A percentile compares a stretch with the other conserved stretches of the same genome.
Conservation (phyloP, 352 stramenopile genomes). For the Blastocystis sp. region DNA sequence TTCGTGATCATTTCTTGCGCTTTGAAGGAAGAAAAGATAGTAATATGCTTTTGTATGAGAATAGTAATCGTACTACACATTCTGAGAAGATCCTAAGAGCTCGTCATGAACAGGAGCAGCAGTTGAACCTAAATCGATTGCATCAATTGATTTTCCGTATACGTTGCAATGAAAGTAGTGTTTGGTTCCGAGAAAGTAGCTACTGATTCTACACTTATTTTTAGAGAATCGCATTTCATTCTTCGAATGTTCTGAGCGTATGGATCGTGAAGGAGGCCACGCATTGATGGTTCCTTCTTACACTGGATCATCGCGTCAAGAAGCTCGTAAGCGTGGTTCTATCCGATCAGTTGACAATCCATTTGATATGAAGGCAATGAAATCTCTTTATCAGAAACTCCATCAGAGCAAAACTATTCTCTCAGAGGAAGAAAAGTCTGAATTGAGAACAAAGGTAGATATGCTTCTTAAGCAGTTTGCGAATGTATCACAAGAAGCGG, state of each 20-base stretch:
- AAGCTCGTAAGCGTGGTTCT: neutral
- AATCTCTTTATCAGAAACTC: neutral
- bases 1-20: neutral
- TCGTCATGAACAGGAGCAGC: neutral
- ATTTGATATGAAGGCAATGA: neutral
- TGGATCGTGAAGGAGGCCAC: neutral
- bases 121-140: neutral
- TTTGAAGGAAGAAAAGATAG: neutral
- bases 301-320: neutral
- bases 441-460: neutral
- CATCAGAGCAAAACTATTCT: neutral
- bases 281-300: neutral
- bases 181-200: neutral
- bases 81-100: neutral
- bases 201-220: neutral
- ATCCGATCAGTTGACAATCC: neutral
- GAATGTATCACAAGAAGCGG: neutral
- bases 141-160: neutral
- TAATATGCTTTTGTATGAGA: neutral
- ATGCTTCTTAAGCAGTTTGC: conserved; percentile 4
- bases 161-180: neutral
- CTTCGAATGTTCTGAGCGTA: neutral
- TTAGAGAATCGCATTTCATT: neutral
- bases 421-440: neutral
- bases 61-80: neutral